These are phyloP conservation scores for Carex scoparia DNA, from an alignment of 176 grass and related monocot genomes.

Conservation along the genomic window DNA sequence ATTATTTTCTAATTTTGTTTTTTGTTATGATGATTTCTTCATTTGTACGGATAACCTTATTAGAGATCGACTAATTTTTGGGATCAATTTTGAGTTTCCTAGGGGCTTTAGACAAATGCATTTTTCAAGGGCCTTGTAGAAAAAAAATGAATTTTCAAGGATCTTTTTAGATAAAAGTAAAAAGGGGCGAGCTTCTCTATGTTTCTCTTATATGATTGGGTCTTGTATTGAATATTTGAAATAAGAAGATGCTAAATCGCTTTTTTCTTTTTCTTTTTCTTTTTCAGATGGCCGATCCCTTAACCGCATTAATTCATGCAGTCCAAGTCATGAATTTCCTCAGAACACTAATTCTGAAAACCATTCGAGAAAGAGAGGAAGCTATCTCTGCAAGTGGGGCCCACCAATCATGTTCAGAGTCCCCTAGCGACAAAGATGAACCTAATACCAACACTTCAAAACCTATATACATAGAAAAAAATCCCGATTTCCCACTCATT, in stretches of 20 bases:
- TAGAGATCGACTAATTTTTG: neutral
- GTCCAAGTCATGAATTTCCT: constrained; percentile 99
- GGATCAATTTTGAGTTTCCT: neutral
- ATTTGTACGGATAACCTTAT: neutral
- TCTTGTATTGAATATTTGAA: neutral
- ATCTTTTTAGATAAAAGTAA: neutral
- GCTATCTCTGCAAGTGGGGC: constrained; percentile 6
- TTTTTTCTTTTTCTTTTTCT: constrained; percentile 7
- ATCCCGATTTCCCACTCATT: constrained; percentile 28
- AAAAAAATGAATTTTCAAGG: neutral
- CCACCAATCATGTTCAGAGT: constrained; percentile 46
- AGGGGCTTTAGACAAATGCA: neutral
- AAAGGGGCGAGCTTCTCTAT: neutral
- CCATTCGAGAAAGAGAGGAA: constrained; percentile 59
- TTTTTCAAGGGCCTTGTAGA: neutral
- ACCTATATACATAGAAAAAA: constrained; percentile 21
- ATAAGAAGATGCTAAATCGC: constrained; percentile 4
- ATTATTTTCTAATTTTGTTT: neutral
- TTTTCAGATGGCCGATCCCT: constrained; percentile 89
- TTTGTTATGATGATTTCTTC: neutral
- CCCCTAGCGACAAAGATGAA: constrained; percentile 50
- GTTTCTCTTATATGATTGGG: neutral
- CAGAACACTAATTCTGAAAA: constrained; percentile 70
- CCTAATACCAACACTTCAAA: constrained; percentile 8
- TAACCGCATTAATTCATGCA: constrained; percentile 85